Evolutionary conservation across 1,284 basidiomycete genomes (phyloP), one percentile per base, ranked within the genome.

Genomic region (Cerioporus squamosus): DNA sequence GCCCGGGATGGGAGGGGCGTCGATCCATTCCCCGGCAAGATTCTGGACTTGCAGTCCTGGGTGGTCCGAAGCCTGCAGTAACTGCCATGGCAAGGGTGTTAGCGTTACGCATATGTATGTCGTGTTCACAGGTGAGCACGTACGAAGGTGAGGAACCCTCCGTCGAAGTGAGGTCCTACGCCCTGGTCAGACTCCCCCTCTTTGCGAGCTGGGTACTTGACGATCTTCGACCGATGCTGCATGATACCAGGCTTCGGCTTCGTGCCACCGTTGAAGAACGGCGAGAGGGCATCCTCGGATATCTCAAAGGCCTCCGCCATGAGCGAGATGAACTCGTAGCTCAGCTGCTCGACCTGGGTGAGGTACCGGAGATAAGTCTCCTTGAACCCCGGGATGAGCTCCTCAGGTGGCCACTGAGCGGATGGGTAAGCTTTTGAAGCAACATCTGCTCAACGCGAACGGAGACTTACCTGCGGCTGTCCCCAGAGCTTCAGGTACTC

Each of bases 81-180:
- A 77, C 87, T 89, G 55, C 23, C 18, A 33, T 20, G 17, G 4
- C 17, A 5, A n/a, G 20, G 9, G 24, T 22, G 23, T n/a, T 24
- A 33, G 31, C 31, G 31, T 10, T 5, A 24, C 20, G 8, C 10
- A 17, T 14, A 22, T n/a, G n/a, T n/a, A n/a, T 44, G 44, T 2
- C n/a, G 44, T 8, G 14, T 36, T 36, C 29, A 31, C 14, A 22
- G n/a, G 5, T n/a, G 26, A 1, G 26, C 26, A 69, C 79, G 49
- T 59, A 88, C 87, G 64, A 90, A 84, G 4, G 87, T 90, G 58
- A 90, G 68, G 70, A 90, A 90, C 0, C 87, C 85, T 0, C 82
- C 84, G 65, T 90, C 88, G 62, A 82, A 90, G 70, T 91, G 88
- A 7, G 88, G 86, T 0, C 88, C 88, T 7, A 90, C 87, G 18